These are phyloP conservation scores for Cymbidium sinense DNA, from an alignment of 106 monocot genomes.

Conservation along the genomic window DNA sequence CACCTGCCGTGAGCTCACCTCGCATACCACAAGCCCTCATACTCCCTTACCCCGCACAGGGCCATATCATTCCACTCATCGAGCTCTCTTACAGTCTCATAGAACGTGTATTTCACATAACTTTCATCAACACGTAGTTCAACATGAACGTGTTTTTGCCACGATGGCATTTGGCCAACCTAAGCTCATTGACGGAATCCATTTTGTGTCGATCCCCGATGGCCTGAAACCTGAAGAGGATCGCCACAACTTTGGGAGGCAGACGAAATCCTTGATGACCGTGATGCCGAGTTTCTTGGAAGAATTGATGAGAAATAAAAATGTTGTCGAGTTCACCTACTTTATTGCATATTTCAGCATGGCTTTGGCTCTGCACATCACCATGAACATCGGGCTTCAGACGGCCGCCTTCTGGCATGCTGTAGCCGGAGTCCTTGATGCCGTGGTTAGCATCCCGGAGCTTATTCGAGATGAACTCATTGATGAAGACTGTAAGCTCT, in stretches of 20 bases:
- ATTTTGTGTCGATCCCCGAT: background rate
- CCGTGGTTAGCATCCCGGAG: background rate
- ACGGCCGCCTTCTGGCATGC: conserved; percentile 21
- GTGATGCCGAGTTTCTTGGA: background rate
- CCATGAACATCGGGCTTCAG: conserved; percentile 21
- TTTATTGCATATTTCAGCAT: conserved; percentile 25
- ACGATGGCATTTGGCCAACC: background rate
- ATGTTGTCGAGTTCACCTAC: conserved; percentile 11
- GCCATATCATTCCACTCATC: background rate
- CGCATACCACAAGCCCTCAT: background rate
- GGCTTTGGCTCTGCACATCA: conserved; percentile 17
- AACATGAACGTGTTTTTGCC: background rate
- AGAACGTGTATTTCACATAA: background rate
- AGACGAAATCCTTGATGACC: background rate
- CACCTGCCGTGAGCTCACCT: background rate
- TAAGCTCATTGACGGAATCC: background rate
- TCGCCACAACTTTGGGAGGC: background rate
- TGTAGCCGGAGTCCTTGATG: conserved; percentile 1
- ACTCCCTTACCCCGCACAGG: background rate
- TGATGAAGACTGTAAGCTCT: background rate
- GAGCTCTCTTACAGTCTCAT: background rate
- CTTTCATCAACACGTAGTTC: background rate
- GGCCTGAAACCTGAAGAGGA: background rate
- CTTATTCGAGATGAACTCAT: conserved; percentile 13
- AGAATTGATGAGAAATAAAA: background rate